phyloP scores from a whole-genome alignment of 495 filamentous ascomycete species.

The Xeromyces bisporus region DNA sequence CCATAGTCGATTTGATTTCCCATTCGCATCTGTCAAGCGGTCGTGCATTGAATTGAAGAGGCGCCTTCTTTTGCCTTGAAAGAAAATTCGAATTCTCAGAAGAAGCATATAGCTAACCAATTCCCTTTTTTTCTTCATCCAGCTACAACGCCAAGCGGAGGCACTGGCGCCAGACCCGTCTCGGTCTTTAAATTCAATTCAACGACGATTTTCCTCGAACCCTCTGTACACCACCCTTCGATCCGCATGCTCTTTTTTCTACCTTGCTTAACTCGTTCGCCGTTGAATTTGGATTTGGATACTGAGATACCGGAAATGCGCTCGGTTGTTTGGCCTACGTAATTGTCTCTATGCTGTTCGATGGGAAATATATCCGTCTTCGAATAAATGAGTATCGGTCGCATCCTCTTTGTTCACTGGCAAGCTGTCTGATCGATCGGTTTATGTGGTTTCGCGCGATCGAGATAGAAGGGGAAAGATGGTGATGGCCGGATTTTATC shows the following conservation, averaged over 20 bases:
- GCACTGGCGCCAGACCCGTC: constrained; percentile 99
- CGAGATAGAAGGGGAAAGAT: too few relatives aligned
- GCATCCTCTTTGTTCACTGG: too few relatives aligned
- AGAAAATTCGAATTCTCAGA: not conserved
- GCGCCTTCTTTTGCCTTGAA: not conserved
- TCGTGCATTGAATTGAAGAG: not conserved
- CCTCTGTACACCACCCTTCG: not conserved
- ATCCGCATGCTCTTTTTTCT: constrained; percentile 3
- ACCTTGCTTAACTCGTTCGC: not conserved
- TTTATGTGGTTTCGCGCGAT: too few relatives aligned
- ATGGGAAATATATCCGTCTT: too few relatives aligned
- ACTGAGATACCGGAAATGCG: too few relatives aligned
- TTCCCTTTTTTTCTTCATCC: too few relatives aligned
- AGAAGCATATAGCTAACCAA: constrained; percentile 8
- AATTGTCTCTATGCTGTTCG: too few relatives aligned
- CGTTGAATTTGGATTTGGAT: not conserved
- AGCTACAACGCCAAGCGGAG: constrained; percentile 99
- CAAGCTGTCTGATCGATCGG: too few relatives aligned
- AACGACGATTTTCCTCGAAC: constrained; percentile 3
- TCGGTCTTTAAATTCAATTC: constrained; percentile 64
- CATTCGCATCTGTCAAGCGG: not conserved
- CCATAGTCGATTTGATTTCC: constrained; percentile 3
- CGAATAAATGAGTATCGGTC: too few relatives aligned
- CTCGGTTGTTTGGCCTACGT: too few relatives aligned
- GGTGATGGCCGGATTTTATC: too few relatives aligned